These are phyloP conservation scores for Penicillium turbatum DNA, from an alignment of 495 filamentous ascomycete genomes.

Conservation along the genomic window DNA sequence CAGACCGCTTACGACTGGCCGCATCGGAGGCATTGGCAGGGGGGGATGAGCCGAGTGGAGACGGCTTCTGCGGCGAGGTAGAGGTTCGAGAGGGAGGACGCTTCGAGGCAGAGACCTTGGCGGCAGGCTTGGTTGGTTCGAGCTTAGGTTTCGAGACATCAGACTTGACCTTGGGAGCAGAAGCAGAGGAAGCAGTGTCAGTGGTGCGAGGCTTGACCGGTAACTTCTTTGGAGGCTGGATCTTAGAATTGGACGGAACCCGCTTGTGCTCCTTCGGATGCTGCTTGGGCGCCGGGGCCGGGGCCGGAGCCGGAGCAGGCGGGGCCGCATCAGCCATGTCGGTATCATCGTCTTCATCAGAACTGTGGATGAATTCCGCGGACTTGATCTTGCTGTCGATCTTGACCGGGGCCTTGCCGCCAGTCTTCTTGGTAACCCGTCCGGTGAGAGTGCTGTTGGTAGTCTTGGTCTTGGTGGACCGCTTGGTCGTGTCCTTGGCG, in stretches of 20 bases:
- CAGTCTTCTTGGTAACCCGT: slow-evolving; percentile 49
- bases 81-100: slow-evolving; percentile 36
- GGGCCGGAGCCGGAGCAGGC: slow-evolving; percentile 19
- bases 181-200: slow-evolving; percentile 6
- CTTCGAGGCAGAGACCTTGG: slow-evolving; percentile 35
- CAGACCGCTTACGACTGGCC: slow-evolving; percentile 39
- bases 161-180: slow-evolving; percentile 12
- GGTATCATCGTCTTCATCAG: slow-evolving; percentile 58
- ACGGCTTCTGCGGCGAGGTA: slow-evolving; percentile 66
- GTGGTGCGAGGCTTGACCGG: slow-evolving; percentile 15
- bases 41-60: slow-evolving; percentile 69
- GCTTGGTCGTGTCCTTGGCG: slow-evolving; percentile 61
- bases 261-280: slow-evolving; percentile 17
- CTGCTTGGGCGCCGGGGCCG: slow-evolving; percentile 6
- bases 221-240: slow-evolving; percentile 7
- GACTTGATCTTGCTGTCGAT: slow-evolving; percentile 57
- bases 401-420: slow-evolving; percentile 44
- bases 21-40: slow-evolving; percentile 70
- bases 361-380: slow-evolving; percentile 70
- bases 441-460: slow-evolving; percentile 46
- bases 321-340: slow-evolving; percentile 35
- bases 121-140: slow-evolving; percentile 19
- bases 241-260: slow-evolving; percentile 8
- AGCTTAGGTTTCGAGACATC: slow-evolving; percentile 21
- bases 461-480: slow-evolving; percentile 52